These are phyloP conservation scores for Didymella keratinophila DNA, from an alignment of 2,329 filamentous ascomycete species.

Conservation along the genomic window DNA sequence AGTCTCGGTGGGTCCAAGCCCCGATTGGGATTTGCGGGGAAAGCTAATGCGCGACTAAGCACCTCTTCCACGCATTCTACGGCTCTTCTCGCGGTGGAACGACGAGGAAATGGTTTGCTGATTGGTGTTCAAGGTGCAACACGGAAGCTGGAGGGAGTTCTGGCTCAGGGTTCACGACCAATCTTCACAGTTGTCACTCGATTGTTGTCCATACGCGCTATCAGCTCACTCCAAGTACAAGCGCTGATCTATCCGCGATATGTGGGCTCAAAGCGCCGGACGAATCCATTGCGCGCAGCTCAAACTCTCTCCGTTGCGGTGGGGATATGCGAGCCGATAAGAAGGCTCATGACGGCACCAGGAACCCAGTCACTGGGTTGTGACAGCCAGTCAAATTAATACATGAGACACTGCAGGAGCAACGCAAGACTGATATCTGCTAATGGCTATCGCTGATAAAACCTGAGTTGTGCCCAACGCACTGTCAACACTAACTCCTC, in stretches of 20 bases:
- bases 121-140: background rate
- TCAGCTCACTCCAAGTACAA: background rate
- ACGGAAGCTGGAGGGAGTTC: background rate
- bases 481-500: background rate
- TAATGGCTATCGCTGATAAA: background rate
- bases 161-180: background rate
- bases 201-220: background rate
- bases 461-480: background rate
- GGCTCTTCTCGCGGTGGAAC: conserved; percentile 4
- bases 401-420: background rate
- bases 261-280: background rate
- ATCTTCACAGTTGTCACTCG: background rate
- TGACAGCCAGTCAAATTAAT: background rate
- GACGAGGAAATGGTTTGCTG: background rate
- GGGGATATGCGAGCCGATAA: background rate
- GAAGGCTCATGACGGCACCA: background rate
- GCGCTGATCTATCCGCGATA: background rate
- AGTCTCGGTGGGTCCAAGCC: conserved; percentile 28
- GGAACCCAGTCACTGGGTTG: background rate
- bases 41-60: conserved; percentile 28
- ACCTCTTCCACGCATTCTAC: conserved; percentile 7
- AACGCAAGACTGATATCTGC: background rate
- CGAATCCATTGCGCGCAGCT: background rate
- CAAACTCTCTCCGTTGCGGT: background rate
- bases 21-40: conserved; percentile 40